Conservation (phyloP, 306 rosid species). For the Cercis canadensis region DNA sequence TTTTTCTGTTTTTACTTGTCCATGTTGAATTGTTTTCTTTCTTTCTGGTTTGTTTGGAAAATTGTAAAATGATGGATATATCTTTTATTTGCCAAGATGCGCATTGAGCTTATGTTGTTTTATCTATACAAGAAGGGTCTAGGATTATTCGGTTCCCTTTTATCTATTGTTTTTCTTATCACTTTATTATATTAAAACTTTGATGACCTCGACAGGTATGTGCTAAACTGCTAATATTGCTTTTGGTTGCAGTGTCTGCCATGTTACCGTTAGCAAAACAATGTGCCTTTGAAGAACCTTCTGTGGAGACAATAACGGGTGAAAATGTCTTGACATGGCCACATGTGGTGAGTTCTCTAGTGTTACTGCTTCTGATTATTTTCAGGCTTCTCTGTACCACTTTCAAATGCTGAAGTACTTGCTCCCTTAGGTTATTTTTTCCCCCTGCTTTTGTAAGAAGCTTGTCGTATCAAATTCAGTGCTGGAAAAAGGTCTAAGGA, state of each 20-base stretch:
- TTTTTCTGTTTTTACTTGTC: too few relatives aligned
- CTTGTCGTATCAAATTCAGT: too few relatives aligned
- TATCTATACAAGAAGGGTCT: constrained; percentile 10
- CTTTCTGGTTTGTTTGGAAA: background rate
- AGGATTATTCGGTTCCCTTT: constrained; percentile 7
- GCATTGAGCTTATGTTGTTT: background rate
- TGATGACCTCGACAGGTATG: background rate
- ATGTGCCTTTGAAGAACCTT: constrained; percentile 98
- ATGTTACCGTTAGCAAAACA: constrained; percentile 95
- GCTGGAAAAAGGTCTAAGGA: too few relatives aligned
- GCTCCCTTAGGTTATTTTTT: too few relatives aligned
- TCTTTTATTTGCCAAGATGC: background rate
- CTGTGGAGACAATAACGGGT: constrained; percentile 88
- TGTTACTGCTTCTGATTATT: constrained; percentile 8
- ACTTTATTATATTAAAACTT: background rate
- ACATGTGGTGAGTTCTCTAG: constrained; percentile 69
- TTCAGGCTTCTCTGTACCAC: constrained; percentile 19
- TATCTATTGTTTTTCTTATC: constrained; percentile 12
- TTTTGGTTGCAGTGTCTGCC: constrained; percentile 85
- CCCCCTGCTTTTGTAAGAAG: too few relatives aligned
- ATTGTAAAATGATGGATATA: constrained; percentile 14
- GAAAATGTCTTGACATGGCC: constrained; percentile 99
- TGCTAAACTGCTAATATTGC: constrained; percentile 7
- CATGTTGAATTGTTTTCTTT: too few relatives aligned
- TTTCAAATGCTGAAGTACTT: too few relatives aligned